Base-by-base conservation (phyloP, 1,284 basidiomycete species). In the Nidula niveotomentosa region DNA sequence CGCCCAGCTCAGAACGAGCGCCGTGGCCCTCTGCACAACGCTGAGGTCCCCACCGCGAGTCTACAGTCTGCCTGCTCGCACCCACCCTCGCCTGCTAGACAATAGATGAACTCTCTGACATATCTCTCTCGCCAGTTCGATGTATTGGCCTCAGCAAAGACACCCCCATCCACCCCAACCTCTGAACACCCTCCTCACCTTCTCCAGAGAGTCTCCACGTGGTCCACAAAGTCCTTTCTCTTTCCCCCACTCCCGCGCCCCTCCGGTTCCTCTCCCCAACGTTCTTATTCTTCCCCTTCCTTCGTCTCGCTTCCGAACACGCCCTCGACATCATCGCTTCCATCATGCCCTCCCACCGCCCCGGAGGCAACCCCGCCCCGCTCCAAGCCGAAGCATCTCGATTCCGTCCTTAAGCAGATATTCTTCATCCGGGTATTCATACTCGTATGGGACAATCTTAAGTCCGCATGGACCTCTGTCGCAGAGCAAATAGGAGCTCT, bases 71-170 rank as follows among this genome's bases (percentile, higher is more conserved):
- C 23, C 55, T 48, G 46, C 52, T 52, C 39, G 51, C 50, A 50
- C 49, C 41, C 17, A 49, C 54, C 43, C 41, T 53, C 58, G 56
- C 60, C 62, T 46, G 45, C 18, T 7, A n/a, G 15, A 41, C 10
- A 12, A 15, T 41, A 12, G n/a, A 90, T 90, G 87, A 89, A 90
- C 72, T 85, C 85, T 60, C 80, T 90, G 62, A 75, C 78, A 8
- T 84, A 86, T 70, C 75, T 90, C 52, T 86, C 88, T 58, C 83
- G 84, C 62, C 84, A 87, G 64, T 82, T 86, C 72, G 86, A 89
- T 70, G 81, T 79, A 53, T 71, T 86, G 56, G 79, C 81, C 49
- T 71, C 80, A 58, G 71, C 67, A 56, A 69, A 67, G 65, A 73
- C 82, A 10, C 79, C 81, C 39, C 80, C 82, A 18, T 77, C 81